Percentiles rank a stretch among this genome's conserved stretches.
phyloP scores from a whole-genome alignment of 805 yeast species.

The Candida ortonii region DNA sequence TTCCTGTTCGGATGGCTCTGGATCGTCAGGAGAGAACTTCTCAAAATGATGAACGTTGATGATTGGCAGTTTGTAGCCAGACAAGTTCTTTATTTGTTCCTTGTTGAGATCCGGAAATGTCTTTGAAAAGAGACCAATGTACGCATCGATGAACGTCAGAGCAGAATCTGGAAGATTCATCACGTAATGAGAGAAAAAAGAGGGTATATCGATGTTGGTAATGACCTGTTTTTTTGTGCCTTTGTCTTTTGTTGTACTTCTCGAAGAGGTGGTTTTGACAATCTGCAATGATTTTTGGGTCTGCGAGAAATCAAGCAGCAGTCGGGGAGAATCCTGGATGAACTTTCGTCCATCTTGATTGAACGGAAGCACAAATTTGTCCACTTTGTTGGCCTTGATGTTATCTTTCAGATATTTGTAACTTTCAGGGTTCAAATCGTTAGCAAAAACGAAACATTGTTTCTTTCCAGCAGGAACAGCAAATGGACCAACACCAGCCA shows the following conservation, averaged over 20 bases:
- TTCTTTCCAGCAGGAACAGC: conserved; percentile 94
- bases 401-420: conserved; percentile 67
- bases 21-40: conserved; percentile 70
- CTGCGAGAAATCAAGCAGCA: conserved; percentile 47
- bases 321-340: conserved; percentile 56
- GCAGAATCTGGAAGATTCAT: conserved; percentile 98
- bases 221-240: conserved; percentile 26
- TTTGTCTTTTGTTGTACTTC: conserved; percentile 24
- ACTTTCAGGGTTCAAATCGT: conserved; percentile 89
- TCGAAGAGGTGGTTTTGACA: conserved; percentile 31
- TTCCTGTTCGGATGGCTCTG: conserved; percentile 68
- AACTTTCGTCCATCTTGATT: conserved; percentile 84
- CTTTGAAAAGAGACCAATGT: conserved; percentile 62
- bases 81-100: conserved; percentile 34
- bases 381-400: conserved; percentile 60
- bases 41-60: conserved; percentile 92
- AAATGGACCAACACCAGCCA: conserved; percentile 99
- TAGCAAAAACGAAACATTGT: conserved; percentile 76
- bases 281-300: conserved; percentile 37
- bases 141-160: conserved; percentile 73
- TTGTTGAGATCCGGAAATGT: conserved; percentile 37
- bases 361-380: conserved; percentile 53
- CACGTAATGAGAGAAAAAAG: conserved; percentile 65
- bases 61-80: conserved; percentile 60
- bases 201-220: conserved; percentile 45